Evolutionary conservation across 2,329 filamentous ascomycete genomes (phyloP).

Genomic region (Fusarium fracticaudum): DNA sequence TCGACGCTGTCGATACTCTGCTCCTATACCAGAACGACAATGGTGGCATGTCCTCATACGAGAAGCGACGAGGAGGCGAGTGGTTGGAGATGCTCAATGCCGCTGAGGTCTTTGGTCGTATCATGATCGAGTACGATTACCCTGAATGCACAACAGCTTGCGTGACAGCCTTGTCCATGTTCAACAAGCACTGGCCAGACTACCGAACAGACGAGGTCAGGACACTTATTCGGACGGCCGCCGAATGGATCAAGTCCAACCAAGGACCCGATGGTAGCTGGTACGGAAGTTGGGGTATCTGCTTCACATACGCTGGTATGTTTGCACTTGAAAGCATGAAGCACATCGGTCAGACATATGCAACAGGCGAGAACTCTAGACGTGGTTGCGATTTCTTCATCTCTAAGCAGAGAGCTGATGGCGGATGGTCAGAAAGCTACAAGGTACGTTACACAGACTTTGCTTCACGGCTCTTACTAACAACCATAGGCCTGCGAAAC

Average conservation of each 20-base stretch:
- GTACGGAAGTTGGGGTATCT: conserved; percentile 98
- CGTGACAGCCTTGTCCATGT: conserved; percentile 85
- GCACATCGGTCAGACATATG: conserved; percentile 83
- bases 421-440: conserved; percentile 97
- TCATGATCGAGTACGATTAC: conserved; percentile 99
- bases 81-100: conserved; percentile 89
- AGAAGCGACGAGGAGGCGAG: conserved; percentile 80
- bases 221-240: conserved; percentile 75
- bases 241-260: conserved; percentile 82
- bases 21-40: conserved; percentile 89
- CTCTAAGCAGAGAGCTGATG: conserved; percentile 84
- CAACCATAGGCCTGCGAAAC: conserved; percentile 74
- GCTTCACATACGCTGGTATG: conserved; percentile 97
- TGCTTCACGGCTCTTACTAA: conserved; percentile 20
- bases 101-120: conserved; percentile 93
- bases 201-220: conserved; percentile 83
- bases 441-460: conserved; percentile 56
- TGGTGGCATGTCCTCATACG: conserved; percentile 91
- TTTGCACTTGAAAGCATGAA: conserved; percentile 91
- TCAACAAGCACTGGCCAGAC: conserved; percentile 81
- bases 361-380: conserved; percentile 74
- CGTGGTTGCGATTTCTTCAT: conserved; percentile 88
- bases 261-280: conserved; percentile 89
- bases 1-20: conserved; percentile 89
- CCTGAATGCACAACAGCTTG: conserved; percentile 97